phyloP scores from a whole-genome alignment of 352 stramenopile species.

The Phytophthora palmivora region DNA sequence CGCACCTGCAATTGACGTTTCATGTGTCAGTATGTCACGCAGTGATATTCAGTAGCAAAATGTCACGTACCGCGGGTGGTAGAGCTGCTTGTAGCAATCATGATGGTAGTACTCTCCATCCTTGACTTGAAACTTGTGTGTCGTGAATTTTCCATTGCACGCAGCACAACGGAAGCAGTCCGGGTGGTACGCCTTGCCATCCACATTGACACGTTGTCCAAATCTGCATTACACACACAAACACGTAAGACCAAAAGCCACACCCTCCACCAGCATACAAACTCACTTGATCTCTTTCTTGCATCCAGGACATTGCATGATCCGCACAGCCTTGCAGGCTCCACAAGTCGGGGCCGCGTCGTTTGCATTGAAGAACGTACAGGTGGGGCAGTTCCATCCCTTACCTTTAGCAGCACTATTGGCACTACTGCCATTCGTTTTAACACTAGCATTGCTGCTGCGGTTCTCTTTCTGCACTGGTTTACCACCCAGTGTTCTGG shows the following conservation, averaged over 20 bases:
- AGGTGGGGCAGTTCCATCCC: slow-evolving; percentile 43
- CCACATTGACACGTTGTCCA: slow-evolving; percentile 44
- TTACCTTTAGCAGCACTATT: slow-evolving; percentile 2
- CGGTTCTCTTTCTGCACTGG: slow-evolving; percentile 19
- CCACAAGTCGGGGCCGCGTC: slow-evolving; percentile 32
- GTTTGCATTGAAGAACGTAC: slow-evolving; percentile 47
- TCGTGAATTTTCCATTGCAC: slow-evolving; percentile 48
- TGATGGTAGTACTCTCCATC: slow-evolving; percentile 72
- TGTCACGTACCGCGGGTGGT: slow-evolving; percentile 53
- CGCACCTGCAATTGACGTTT: slow-evolving; percentile 43
- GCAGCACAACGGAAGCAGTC: slow-evolving; percentile 58
- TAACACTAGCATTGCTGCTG: slow-evolving; percentile 25
- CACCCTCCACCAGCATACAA: background rate
- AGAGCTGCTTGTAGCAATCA: slow-evolving; percentile 73
- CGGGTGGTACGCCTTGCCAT: slow-evolving; percentile 51
- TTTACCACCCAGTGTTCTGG: slow-evolving; percentile 1
- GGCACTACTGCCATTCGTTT: background rate
- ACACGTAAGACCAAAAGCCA: background rate
- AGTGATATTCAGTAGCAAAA: background rate
- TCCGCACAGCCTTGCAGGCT: slow-evolving; percentile 30
- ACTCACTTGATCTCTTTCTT: slow-evolving; percentile 41
- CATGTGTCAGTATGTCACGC: slow-evolving; percentile 10
- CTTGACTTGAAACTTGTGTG: slow-evolving; percentile 57
- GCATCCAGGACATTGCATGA: slow-evolving; percentile 38
- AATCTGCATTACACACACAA: slow-evolving; percentile 20